Conservation (phyloP, 2,329 filamentous ascomycete genomes). For the Nemania sp. region DNA sequence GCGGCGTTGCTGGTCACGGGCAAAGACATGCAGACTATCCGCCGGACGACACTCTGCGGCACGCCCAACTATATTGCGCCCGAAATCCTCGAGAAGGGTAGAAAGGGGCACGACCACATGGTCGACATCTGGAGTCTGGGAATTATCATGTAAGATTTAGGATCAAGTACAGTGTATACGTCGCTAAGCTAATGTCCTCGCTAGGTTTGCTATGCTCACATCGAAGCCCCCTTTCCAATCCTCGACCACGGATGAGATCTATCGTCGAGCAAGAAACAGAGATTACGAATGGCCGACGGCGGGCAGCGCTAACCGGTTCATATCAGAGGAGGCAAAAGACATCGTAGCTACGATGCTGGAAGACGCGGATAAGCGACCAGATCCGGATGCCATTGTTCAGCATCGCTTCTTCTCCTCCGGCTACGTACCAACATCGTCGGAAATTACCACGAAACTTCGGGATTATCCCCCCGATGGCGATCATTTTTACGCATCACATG, state of each 20-base stretch:
- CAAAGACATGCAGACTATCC: conserved; percentile 81
- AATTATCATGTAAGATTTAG: conserved; percentile 79
- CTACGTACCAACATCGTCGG: conserved; percentile 67
- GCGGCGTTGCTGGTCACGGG: conserved; percentile 90
- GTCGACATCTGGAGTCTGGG: conserved; percentile 98
- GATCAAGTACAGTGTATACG: conserved; percentile 34
- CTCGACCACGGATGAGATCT: conserved; percentile 83
- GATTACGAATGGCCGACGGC: conserved; percentile 80
- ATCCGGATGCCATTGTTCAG: conserved; percentile 77
- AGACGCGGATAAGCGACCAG: conserved; percentile 74
- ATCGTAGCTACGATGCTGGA: conserved; percentile 77
- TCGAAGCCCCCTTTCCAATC: conserved; percentile 97
- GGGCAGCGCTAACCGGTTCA: conserved; percentile 68
- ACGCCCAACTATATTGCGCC: conserved; percentile 99
- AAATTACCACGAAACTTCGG: conserved; percentile 63
- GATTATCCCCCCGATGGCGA: conserved; percentile 61
- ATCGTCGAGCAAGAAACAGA: conserved; percentile 69
- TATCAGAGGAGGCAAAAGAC: conserved; percentile 76
- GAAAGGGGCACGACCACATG: conserved; percentile 94
- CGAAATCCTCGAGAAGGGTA: conserved; percentile 92
- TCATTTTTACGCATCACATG: conserved; percentile 60
- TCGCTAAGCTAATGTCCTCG: conserved; percentile 28
- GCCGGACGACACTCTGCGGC: conserved; percentile 91
- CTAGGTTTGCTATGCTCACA: conserved; percentile 91
- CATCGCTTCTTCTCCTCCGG: conserved; percentile 80